These are phyloP conservation scores for Globisporangium abappressorium DNA, from an alignment of 352 stramenopile species.

Conservation along the genomic window DNA sequence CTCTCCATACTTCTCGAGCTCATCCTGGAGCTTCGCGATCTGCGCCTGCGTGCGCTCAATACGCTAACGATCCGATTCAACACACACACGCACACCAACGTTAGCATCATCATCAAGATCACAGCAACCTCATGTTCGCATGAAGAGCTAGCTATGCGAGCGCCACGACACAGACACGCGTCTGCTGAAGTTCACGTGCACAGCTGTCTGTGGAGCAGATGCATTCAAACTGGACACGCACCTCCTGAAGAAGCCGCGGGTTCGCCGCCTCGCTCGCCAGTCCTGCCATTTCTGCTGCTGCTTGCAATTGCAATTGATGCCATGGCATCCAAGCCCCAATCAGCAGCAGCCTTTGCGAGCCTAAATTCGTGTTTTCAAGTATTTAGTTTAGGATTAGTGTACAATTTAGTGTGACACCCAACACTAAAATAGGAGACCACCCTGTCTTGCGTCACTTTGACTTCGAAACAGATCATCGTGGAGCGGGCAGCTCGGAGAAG, in stretches of 20 bases:
- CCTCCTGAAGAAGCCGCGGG: conserved; percentile 60
- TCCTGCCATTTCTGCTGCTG: conserved; percentile 15
- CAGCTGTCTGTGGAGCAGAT: neutral
- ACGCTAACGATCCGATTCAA: conserved; percentile 26
- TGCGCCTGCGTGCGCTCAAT: conserved; percentile 55
- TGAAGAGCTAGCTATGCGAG: neutral
- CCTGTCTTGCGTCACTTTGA: neutral
- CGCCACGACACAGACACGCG: neutral
- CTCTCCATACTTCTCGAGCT: conserved; percentile 51
- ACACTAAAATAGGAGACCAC: neutral
- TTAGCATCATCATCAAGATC: neutral
- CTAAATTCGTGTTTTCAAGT: neutral
- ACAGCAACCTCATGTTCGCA: neutral
- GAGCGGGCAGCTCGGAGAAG: neutral
- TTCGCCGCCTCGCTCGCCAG: conserved; percentile 43
- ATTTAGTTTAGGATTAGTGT: neutral
- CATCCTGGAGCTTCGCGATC: conserved; percentile 48
- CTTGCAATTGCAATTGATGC: neutral
- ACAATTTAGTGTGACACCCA: neutral
- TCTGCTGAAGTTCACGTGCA: neutral
- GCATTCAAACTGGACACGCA: conserved; percentile 14
- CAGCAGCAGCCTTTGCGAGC: neutral
- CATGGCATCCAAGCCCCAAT: neutral
- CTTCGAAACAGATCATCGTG: neutral
- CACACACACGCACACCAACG: neutral